These are phyloP conservation scores for Fraxinus platypoda DNA, from an alignment of 305 asterid species.

Conservation along the genomic window DNA sequence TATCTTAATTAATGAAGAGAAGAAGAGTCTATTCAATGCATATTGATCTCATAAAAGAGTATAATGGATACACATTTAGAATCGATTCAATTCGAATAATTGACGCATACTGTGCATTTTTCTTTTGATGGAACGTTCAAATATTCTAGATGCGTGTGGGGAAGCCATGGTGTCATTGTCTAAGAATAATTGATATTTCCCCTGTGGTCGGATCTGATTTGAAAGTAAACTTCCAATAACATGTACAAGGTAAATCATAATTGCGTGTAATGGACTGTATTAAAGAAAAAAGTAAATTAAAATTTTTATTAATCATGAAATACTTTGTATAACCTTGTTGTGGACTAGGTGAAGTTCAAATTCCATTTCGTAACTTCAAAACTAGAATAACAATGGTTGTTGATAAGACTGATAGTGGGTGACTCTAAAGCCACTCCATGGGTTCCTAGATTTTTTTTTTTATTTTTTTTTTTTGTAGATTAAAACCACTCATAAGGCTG, in stretches of 20 bases:
- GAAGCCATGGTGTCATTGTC: neutral
- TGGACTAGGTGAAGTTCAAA: slow-evolving; percentile 5
- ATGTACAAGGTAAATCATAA: neutral
- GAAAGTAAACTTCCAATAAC: neutral
- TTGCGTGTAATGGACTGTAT: neutral
- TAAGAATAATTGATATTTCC: neutral
- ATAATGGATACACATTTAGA: neutral
- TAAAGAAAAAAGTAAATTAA: neutral
- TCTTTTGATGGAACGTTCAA: neutral
- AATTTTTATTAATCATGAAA: too few species aligned
- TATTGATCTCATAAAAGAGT: neutral
- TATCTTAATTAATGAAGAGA: too few species aligned
- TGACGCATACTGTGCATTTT: neutral
- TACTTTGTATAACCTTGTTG: neutral
- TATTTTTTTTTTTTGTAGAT: too few species aligned
- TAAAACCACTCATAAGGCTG: too few species aligned
- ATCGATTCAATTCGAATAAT: neutral
- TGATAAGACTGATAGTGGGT: neutral
- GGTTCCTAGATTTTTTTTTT: neutral
- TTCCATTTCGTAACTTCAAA: neutral
- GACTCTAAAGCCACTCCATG: neutral
- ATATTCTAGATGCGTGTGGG: neutral
- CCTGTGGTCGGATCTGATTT: neutral
- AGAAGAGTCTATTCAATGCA: neutral
- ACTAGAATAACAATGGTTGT: neutral